Evolutionary conservation across 352 stramenopile genomes (phyloP).

Genomic region (Thalassiosira mediterranea): DNA sequence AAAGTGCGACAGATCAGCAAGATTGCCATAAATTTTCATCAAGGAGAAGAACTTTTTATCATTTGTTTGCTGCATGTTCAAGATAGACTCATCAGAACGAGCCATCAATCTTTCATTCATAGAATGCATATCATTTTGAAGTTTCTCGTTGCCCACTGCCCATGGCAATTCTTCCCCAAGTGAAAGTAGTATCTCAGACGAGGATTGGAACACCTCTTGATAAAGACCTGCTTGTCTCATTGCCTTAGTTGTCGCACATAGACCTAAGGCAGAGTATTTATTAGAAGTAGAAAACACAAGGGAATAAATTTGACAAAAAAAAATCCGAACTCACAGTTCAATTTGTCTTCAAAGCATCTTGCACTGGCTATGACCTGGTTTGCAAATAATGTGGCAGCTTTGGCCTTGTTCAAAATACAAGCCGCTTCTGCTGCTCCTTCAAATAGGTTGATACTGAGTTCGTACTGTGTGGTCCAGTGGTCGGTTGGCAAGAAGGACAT

Average conservation of each 20-base stretch:
- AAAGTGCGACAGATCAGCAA: neutral
- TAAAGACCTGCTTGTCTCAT: too few relatives aligned
- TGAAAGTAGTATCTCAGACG: too few relatives aligned
- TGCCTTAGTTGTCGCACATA: too few relatives aligned
- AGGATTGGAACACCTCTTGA: too few relatives aligned
- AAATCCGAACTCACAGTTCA: conserved; percentile 5
- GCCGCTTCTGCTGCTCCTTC: conserved; percentile 14
- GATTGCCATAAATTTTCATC: conserved; percentile 25
- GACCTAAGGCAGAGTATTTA: too few relatives aligned
- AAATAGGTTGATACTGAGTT: conserved; percentile 5
- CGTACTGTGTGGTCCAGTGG: conserved; percentile 11
- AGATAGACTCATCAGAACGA: neutral
- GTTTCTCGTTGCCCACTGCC: neutral
- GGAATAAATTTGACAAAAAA: too few relatives aligned
- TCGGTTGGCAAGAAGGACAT: conserved; percentile 10
- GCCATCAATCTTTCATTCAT: neutral
- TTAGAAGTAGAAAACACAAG: too few relatives aligned
- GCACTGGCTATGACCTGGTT: conserved; percentile 4
- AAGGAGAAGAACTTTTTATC: conserved; percentile 11
- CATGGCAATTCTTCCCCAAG: too few relatives aligned
- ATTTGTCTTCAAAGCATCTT: conserved; percentile 27
- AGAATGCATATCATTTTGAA: neutral
- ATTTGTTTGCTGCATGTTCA: neutral
- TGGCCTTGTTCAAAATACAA: conserved; percentile 6
- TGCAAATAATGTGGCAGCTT: neutral